Evolutionary conservation across 2,329 filamentous ascomycete species (phyloP).

Genomic region (Colletotrichum ledebouriae): DNA sequence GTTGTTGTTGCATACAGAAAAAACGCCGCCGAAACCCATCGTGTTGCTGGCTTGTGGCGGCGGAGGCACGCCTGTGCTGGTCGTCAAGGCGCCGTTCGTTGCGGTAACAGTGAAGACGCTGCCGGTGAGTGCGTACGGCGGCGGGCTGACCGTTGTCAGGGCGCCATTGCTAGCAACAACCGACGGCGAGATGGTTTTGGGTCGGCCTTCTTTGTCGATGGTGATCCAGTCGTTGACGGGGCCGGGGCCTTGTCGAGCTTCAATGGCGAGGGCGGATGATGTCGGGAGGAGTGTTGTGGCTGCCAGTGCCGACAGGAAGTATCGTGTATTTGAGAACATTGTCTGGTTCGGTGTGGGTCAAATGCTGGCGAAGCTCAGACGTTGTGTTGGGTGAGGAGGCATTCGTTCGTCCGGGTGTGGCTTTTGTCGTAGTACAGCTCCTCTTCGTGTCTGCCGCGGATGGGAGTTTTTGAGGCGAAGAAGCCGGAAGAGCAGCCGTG

Average conservation of each 20-base stretch:
- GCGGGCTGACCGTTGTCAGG: conserved; percentile 47
- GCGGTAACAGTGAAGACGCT: conserved; percentile 49
- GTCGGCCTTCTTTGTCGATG: conserved; percentile 47
- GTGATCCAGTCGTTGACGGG: conserved; percentile 49
- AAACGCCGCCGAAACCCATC: conserved; percentile 47
- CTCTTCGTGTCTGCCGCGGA: neutral
- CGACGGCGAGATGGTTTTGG: conserved; percentile 48
- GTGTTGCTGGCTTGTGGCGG: conserved; percentile 49
- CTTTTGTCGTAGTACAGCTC: conserved; percentile 2
- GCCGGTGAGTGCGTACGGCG: conserved; percentile 48
- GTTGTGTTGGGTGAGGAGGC: conserved; percentile 6
- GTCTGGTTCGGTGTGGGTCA: conserved; percentile 7
- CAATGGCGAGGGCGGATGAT: conserved; percentile 31
- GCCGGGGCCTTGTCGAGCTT: conserved; percentile 31
- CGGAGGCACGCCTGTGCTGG: conserved; percentile 50
- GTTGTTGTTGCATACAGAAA: conserved; percentile 48
- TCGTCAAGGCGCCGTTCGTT: conserved; percentile 45
- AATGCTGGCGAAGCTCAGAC: conserved; percentile 17
- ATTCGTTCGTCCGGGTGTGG: conserved; percentile 6
- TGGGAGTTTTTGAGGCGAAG: neutral
- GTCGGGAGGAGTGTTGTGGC: conserved; percentile 28
- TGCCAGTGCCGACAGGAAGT: conserved; percentile 23
- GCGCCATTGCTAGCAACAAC: conserved; percentile 47
- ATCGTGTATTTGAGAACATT: conserved; percentile 29
- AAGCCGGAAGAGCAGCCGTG: neutral